phyloP scores from a whole-genome alignment of 768 basidiomycete genomes.

The Trametes cingulata region DNA sequence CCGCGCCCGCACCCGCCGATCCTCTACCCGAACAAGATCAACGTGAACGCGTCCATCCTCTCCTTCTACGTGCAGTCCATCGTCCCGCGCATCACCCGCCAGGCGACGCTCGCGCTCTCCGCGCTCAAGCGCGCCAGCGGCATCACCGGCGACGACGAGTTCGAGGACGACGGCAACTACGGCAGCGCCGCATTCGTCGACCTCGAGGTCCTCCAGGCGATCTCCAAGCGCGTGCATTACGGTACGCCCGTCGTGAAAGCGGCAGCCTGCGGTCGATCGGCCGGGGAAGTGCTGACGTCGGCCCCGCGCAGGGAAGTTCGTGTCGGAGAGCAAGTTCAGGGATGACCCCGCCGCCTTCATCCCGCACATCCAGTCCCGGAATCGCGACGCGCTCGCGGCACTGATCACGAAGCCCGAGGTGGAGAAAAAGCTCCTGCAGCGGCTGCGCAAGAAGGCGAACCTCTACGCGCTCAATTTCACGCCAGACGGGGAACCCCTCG shows the following conservation, averaged over 20 bases:
- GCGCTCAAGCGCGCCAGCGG: constrained; percentile 66
- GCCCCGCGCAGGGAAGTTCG: constrained; percentile 82
- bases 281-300: constrained; percentile 5
- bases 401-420: constrained; percentile 99
- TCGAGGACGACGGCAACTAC: constrained; percentile 96
- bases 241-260: constrained; percentile 63
- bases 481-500: constrained; percentile 57
- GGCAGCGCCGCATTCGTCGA: constrained; percentile 94
- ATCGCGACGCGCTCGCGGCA: constrained; percentile 74
- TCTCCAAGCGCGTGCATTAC: constrained; percentile 97
- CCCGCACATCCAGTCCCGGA: constrained; percentile 83
- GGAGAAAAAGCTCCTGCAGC: constrained; percentile 77
- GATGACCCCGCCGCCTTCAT: constrained; percentile 84
- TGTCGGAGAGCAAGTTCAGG: constrained; percentile 96
- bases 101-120: constrained; percentile 66
- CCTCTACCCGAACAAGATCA: constrained; percentile 77
- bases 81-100: constrained; percentile 84
- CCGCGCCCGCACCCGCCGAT: constrained; percentile 73
- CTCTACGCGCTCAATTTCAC: constrained; percentile 82
- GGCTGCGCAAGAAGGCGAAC: constrained; percentile 82
- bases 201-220: constrained; percentile 95
- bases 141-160: constrained; percentile 65
- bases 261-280: background rate
- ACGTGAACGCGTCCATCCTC: constrained; percentile 84
- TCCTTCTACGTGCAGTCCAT: constrained; percentile 87